Base-by-base conservation (phyloP, 2,329 filamentous ascomycete species). In the Sclerotinia subarctica region DNA sequence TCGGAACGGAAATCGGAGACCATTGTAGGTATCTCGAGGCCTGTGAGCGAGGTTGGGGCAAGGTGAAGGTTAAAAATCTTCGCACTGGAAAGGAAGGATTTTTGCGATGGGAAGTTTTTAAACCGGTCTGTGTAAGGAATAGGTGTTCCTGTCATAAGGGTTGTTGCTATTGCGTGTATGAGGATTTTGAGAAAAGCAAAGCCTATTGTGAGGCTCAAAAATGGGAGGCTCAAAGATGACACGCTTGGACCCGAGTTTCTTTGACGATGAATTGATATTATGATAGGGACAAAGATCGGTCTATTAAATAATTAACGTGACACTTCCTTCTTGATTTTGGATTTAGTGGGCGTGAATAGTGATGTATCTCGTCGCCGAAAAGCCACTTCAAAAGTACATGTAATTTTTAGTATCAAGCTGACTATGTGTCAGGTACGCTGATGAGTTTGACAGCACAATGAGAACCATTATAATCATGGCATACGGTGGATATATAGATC, bases 81-180 rank as follows among this genome's bases (percentile, higher is more conserved):
- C 57, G 56, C 19, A 67, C 65, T 24, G 49, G 57, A 26, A 54
- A 49, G 65, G 26, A 63, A 26, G 65, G 65, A 5, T 53, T 35
- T 52, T 3, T 67, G 17, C 35, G 58, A 6, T 67, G 65, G 65
- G 35, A 56, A 44, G 5, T 10, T n/a, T 67, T 67, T n/a, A 53
- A 44, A 38, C 32, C 35, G 11, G 49, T 67, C 3, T 29, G n/a
- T 5, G 21, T 26, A 26, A 63, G 65, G 21, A 49, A 21, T 3
- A 47, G 1, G 24, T 67, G 65, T 46, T 11, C 24, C 15, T 67
- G 65, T 49, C 0, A 2, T 5, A 52, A 35, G 1, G 13, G 15
- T 29, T 17, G 8, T n/a, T 67, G 65, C 6, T 46, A 54, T 38
- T 67, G 65, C 19, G 24, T 38, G 26, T 67, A 67, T 42, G 57